A percentile compares a stretch with the other conserved stretches of the same genome.
Conservation (phyloP, 352 stramenopile species). For the Peronospora destructor region DNA sequence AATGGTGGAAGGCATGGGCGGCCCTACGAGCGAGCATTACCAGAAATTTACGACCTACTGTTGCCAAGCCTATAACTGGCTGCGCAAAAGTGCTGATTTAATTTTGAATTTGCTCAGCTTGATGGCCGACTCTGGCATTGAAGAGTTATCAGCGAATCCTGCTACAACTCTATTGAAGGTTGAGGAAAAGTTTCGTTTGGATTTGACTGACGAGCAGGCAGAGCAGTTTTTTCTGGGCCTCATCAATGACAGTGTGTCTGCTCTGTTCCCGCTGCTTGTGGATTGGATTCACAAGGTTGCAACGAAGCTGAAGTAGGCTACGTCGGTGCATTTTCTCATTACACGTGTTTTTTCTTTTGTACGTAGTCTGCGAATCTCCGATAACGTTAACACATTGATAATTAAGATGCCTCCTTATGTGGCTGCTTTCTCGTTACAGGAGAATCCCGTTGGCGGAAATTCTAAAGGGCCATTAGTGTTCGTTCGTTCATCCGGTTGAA, state of each 20-base stretch:
- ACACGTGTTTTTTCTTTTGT: conserved; percentile 7
- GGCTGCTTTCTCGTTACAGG: conserved; percentile 18
- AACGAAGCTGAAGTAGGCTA: conserved; percentile 47
- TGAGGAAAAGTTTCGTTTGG: conserved; percentile 94
- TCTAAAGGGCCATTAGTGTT: conserved; percentile 35
- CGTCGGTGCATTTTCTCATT: conserved; percentile 7
- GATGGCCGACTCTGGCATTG: conserved; percentile 98
- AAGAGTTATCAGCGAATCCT: conserved; percentile 84
- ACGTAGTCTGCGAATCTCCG: conserved; percentile 1
- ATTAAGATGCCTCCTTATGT: conserved; percentile 16
- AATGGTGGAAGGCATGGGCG: conserved; percentile 97
- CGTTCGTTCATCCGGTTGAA: conserved; percentile 2
- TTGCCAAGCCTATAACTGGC: conserved; percentile 89
- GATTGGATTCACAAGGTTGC: conserved; percentile 86
- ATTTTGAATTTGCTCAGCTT: conserved; percentile 98
- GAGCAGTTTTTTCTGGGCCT: conserved; percentile 95
- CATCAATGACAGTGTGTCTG: conserved; percentile 93
- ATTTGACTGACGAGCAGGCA: conserved; percentile 96
- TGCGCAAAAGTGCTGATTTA: conserved; percentile 96
- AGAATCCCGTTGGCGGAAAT: conserved; percentile 50
- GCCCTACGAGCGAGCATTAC: conserved; percentile 87
- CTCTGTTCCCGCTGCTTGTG: conserved; percentile 84
- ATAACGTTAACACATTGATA: conserved; percentile 11
- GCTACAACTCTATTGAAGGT: conserved; percentile 84
- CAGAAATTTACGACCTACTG: conserved; percentile 90